These are phyloP conservation scores for Chenopodium album DNA, from an alignment of 148 eudicot genomes.

Conservation along the genomic window DNA sequence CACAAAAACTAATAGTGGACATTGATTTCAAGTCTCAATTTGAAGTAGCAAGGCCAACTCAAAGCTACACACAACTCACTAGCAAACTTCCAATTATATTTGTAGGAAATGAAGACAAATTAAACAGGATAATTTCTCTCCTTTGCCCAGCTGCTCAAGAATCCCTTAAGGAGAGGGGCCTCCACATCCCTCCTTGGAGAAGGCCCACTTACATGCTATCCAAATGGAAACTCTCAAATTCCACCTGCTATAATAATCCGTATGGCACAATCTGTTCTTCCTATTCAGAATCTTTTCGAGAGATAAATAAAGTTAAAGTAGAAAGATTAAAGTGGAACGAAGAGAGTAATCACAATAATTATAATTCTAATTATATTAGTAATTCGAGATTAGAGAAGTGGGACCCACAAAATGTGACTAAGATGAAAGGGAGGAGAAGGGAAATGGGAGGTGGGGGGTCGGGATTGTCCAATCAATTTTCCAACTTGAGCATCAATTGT, in stretches of 20 bases:
- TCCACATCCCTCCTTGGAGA: slow-evolving; percentile 77
- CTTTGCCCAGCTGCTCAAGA: slow-evolving; percentile 49
- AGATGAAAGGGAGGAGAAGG: slow-evolving; percentile 22
- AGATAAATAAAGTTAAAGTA: too few species aligned
- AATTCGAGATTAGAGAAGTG: slow-evolving; percentile 18
- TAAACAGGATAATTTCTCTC: slow-evolving; percentile 37
- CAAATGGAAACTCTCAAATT: slow-evolving; percentile 45
- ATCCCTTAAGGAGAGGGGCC: slow-evolving; percentile 52
- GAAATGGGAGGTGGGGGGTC: slow-evolving; percentile 23
- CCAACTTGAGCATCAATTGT: slow-evolving; percentile 33
- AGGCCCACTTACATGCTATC: slow-evolving; percentile 50
- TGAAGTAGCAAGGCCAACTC: slow-evolving; percentile 64
- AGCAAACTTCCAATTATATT: slow-evolving; percentile 45
- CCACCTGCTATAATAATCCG: background rate
- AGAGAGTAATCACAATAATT: background rate
- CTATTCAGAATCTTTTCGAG: too few species aligned
- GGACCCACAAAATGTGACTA: slow-evolving; percentile 17
- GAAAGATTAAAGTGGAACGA: too few species aligned
- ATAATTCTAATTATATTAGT: background rate
- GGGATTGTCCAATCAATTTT: slow-evolving; percentile 35
- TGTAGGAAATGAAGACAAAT: slow-evolving; percentile 46
- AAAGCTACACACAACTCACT: slow-evolving; percentile 41
- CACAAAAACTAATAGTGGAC: slow-evolving; percentile 47
- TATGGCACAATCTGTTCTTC: too few species aligned
- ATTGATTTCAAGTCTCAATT: slow-evolving; percentile 69